Evolutionary conservation across 202 grass and related monocot genomes (phyloP).

Genomic region (Setaria italica): DNA sequence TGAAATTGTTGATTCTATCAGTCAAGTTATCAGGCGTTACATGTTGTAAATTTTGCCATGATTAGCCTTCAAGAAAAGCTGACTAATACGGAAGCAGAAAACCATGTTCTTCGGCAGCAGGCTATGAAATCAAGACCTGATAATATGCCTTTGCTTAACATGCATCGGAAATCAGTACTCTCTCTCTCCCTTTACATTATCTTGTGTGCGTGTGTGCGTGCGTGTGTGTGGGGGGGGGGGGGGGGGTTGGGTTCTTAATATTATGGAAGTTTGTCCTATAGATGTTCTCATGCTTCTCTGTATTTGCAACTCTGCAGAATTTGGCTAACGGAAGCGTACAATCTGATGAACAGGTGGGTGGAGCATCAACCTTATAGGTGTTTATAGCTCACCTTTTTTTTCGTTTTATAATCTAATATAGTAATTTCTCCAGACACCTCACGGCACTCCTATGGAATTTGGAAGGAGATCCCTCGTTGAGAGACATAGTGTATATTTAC

Average conservation of each 20-base stretch:
- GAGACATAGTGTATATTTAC: slow-evolving; percentile 71
- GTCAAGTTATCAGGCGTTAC: slow-evolving; percentile 32
- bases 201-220: no score
- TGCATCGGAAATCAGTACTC: slow-evolving; percentile 63
- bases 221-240: no score
- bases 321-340: slow-evolving; percentile 50
- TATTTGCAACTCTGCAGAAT: slow-evolving; percentile 71
- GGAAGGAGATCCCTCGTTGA: slow-evolving; percentile 69
- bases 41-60: slow-evolving; percentile 47
- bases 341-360: slow-evolving; percentile 65
- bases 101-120: slow-evolving; percentile 76
- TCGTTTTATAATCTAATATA: slow-evolving; percentile 40
- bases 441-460: slow-evolving; percentile 61
- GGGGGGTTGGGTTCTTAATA: neutral
- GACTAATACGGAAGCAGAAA: slow-evolving; percentile 78
- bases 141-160: slow-evolving; percentile 61
- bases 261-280: neutral
- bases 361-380: slow-evolving; percentile 34
- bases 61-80: slow-evolving; percentile 88
- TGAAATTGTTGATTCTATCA: slow-evolving; percentile 37
- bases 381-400: slow-evolving; percentile 28
- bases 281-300: slow-evolving; percentile 34
- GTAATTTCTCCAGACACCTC: slow-evolving; percentile 63
- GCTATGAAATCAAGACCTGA: slow-evolving; percentile 63
- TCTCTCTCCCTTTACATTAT: neutral